A percentile compares a stretch with the other conserved stretches of the same genome.
Conservation (phyloP, 345 rosid genomes). For the Cardamine occulta region DNA sequence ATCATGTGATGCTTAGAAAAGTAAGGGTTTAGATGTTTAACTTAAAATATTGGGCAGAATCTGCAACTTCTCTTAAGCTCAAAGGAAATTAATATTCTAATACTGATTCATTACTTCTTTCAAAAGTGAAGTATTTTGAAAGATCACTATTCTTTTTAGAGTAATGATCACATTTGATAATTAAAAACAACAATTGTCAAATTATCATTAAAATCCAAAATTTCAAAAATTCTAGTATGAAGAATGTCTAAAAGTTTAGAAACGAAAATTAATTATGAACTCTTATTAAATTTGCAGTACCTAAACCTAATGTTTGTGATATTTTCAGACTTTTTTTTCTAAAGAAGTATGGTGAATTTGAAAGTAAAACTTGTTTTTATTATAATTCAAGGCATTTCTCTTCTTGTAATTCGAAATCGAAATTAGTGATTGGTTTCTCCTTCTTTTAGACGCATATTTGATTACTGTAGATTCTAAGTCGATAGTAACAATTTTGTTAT, state of each 20-base stretch:
- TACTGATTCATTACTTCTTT: slow-evolving; percentile 8
- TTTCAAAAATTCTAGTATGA: not conserved
- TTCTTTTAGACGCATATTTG: slow-evolving; percentile 7
- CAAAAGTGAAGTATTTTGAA: not conserved
- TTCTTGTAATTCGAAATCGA: not conserved
- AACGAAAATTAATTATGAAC: not conserved
- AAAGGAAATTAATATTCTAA: slow-evolving; percentile 35
- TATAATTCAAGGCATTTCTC: not conserved
- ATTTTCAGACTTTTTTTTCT: too few relatives aligned
- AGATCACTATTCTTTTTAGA: not conserved
- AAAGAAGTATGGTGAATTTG: too few relatives aligned
- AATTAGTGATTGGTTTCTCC: not conserved
- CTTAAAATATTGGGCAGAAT: slow-evolving; percentile 15
- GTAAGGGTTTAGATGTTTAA: slow-evolving; percentile 28
- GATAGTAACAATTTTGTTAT: slow-evolving; percentile 4
- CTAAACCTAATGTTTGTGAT: not conserved
- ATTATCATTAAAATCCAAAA: not conserved
- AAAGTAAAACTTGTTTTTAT: not conserved
- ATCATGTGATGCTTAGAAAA: slow-evolving; percentile 1
- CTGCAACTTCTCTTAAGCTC: slow-evolving; percentile 28
- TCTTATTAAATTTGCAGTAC: not conserved
- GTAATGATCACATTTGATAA: not conserved
- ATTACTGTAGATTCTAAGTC: not conserved
- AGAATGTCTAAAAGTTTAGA: not conserved
- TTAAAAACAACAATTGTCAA: not conserved